phyloP scores from a whole-genome alignment of 495 filamentous ascomycete genomes.

The Aspergillus wentii region DNA sequence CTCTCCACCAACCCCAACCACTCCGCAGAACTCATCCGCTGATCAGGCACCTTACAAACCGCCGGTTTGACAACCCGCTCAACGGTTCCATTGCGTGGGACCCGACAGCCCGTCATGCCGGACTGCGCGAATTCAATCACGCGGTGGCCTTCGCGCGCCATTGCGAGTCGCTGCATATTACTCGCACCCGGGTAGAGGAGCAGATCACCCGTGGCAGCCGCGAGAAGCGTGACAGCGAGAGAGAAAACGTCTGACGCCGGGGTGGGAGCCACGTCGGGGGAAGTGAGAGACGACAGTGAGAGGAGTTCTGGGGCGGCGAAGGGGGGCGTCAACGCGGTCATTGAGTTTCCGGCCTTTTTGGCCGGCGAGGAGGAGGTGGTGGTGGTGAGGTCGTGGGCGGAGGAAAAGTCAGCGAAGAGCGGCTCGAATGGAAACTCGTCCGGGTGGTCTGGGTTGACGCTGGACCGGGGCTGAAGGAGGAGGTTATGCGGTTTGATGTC shows the following conservation, averaged over 20 bases:
- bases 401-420: slow-evolving; percentile 57
- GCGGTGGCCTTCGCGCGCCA: slow-evolving; percentile 44
- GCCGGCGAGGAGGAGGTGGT: slow-evolving; percentile 8
- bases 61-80: slow-evolving; percentile 37
- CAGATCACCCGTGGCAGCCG: slow-evolving; percentile 48
- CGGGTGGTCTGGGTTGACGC: slow-evolving; percentile 4
- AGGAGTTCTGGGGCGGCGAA: slow-evolving; percentile 56
- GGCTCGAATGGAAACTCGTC: slow-evolving; percentile 33
- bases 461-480: slow-evolving; percentile 29
- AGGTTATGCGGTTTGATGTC: slow-evolving; percentile 57
- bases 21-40: slow-evolving; percentile 28
- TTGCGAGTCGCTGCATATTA: slow-evolving; percentile 36
- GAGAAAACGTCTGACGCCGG: slow-evolving; percentile 49
- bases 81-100: slow-evolving; percentile 40
- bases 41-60: slow-evolving; percentile 35
- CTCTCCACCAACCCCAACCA: slow-evolving; percentile 22
- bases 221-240: slow-evolving; percentile 52
- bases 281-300: slow-evolving; percentile 27
- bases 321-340: slow-evolving; percentile 51
- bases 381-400: slow-evolving; percentile 34
- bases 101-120: slow-evolving; percentile 32
- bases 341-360: slow-evolving; percentile 18
- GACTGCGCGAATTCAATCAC: slow-evolving; percentile 41
- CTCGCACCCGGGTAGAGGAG: slow-evolving; percentile 45
- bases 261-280: slow-evolving; percentile 23